Conservation (phyloP, 805 yeast species). For the Candida stauntonica region DNA sequence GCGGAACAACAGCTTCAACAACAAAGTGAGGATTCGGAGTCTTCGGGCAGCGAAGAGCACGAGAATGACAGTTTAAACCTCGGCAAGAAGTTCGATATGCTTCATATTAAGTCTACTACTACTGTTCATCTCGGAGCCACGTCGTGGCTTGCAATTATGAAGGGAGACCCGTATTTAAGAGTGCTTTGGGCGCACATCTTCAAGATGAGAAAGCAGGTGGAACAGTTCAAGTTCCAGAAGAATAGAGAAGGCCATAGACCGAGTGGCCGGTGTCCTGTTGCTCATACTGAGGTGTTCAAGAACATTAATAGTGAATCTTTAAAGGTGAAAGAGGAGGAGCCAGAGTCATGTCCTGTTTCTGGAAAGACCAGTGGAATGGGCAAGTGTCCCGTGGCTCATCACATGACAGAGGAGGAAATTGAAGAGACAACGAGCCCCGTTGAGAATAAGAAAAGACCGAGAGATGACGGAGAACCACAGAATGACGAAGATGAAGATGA, state of each 20-base stretch:
- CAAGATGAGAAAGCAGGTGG: conserved; percentile 35
- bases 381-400: conserved; percentile 25
- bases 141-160: conserved; percentile 56
- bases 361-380: conserved; percentile 15
- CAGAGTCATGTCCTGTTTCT: conserved; percentile 20
- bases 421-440: neutral
- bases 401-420: conserved; percentile 5
- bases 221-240: conserved; percentile 20
- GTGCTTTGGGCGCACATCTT: conserved; percentile 49
- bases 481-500: conserved; percentile 6
- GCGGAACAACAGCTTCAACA: neutral
- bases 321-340: conserved; percentile 1
- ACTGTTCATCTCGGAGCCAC: conserved; percentile 46
- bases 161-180: conserved; percentile 53
- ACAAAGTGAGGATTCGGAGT: conserved; percentile 2
- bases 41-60: conserved; percentile 1
- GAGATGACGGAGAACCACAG: conserved; percentile 6
- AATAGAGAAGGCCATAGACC: conserved; percentile 1
- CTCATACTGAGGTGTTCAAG: conserved; percentile 14
- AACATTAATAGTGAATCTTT: neutral
- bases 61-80: conserved; percentile 30
- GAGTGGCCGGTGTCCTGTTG: conserved; percentile 27
- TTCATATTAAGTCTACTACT: conserved; percentile 39
- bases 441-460: neutral
- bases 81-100: conserved; percentile 40